Conservation (phyloP, 73 alveolate genomes). For the Tetrahymena thermophila region DNA sequence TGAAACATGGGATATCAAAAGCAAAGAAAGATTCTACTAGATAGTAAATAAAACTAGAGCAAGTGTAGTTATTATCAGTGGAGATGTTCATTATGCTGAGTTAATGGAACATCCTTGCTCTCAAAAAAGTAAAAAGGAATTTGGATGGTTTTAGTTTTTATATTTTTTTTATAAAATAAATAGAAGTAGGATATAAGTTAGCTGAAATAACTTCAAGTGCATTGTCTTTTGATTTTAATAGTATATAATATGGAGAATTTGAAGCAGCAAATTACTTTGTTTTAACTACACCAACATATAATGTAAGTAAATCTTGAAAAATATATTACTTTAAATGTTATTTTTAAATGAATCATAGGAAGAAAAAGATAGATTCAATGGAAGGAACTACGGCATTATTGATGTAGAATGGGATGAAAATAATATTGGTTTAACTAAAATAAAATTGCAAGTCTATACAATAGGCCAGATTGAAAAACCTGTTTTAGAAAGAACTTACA, state of each 20-base stretch:
- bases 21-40: conserved; percentile 43
- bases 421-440: neutral
- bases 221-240: neutral
- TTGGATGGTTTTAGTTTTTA: neutral
- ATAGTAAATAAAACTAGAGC: conserved; percentile 26
- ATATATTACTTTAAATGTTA: no score
- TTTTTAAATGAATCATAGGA: neutral
- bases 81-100: conserved; percentile 76
- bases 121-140: neutral
- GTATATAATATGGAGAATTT: neutral
- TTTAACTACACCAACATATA: neutral
- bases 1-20: conserved; percentile 38
- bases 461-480: neutral
- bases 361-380: neutral
- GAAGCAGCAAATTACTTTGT: neutral
- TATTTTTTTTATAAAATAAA: neutral
- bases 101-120: conserved; percentile 47
- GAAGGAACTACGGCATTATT: neutral
- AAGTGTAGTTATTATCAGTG: conserved; percentile 58
- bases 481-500: neutral
- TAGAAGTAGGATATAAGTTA: neutral
- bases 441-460: neutral
- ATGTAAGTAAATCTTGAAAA: neutral
- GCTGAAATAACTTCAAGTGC: neutral
- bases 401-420: neutral